Evolutionary conservation across 805 yeast species (phyloP).

Genomic region (Scheffersomyces stipitis): DNA sequence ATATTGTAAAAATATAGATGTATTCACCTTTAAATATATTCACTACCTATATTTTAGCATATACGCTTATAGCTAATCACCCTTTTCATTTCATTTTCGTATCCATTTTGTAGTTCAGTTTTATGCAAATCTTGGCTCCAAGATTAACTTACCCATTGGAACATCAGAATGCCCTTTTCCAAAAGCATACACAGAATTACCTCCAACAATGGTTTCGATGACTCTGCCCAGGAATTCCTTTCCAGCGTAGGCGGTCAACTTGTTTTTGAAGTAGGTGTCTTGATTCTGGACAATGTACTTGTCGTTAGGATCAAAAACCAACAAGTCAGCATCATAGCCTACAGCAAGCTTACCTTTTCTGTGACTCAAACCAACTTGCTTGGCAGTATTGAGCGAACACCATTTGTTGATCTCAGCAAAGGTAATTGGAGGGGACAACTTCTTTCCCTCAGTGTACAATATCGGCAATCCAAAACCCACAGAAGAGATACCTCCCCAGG

Average conservation of each 20-base stretch:
- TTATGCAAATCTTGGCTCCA: slow-evolving; percentile 52
- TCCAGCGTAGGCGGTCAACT: slow-evolving; percentile 85
- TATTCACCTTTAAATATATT: no score
- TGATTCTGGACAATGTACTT: slow-evolving; percentile 51
- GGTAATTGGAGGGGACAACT: slow-evolving; percentile 49
- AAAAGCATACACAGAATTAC: slow-evolving; percentile 61
- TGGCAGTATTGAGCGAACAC: slow-evolving; percentile 83
- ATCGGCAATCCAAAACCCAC: slow-evolving; percentile 89
- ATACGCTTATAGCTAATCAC: no score
- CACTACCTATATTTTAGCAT: no score
- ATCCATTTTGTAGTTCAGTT: neutral
- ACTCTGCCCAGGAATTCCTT: slow-evolving; percentile 68
- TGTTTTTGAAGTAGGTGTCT: slow-evolving; percentile 74
- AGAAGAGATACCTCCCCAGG: slow-evolving; percentile 97
- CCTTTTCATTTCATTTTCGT: no score
- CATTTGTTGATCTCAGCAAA: slow-evolving; percentile 69
- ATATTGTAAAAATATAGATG: no score
- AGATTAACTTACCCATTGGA: slow-evolving; percentile 59
- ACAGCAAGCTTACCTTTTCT: slow-evolving; percentile 68
- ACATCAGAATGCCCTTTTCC: slow-evolving; percentile 54
- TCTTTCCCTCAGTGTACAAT: slow-evolving; percentile 69
- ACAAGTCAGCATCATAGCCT: slow-evolving; percentile 88
- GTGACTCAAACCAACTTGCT: slow-evolving; percentile 75
- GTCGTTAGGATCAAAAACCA: slow-evolving; percentile 69
- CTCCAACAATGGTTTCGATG: slow-evolving; percentile 77